Evolutionary conservation across 2,329 filamentous ascomycete species (phyloP).

Genomic region (Alternaria novae-zelandiae): DNA sequence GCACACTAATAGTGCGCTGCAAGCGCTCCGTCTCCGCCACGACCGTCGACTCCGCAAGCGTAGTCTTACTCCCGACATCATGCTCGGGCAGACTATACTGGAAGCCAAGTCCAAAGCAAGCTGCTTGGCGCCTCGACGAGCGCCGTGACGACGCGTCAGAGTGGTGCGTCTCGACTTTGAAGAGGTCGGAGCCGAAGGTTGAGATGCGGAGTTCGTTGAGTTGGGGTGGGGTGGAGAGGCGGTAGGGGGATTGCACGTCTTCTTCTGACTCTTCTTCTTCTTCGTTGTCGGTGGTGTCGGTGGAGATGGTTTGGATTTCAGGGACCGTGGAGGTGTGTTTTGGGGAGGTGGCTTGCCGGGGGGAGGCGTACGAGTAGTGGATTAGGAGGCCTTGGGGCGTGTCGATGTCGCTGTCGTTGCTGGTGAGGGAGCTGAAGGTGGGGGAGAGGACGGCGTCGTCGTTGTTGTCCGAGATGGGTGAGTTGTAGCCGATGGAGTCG

Average conservation of each 20-base stretch:
- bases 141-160: constrained; percentile 20
- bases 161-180: constrained; percentile 28
- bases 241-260: constrained; percentile 7
- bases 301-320: constrained; percentile 9
- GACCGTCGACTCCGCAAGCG: constrained; percentile 27
- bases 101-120: constrained; percentile 43
- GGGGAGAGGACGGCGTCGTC: constrained; percentile 37
- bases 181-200: constrained; percentile 37
- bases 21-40: background rate
- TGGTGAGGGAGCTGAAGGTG: constrained; percentile 42
- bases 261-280: constrained; percentile 16
- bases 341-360: background rate
- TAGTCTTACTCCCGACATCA: constrained; percentile 33
- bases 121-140: constrained; percentile 34
- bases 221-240: constrained; percentile 28
- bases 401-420: constrained; percentile 33
- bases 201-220: constrained; percentile 35
- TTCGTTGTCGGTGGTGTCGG: constrained; percentile 1
- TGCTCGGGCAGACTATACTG: constrained; percentile 44
- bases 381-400: constrained; percentile 30
- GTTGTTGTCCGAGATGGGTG: constrained; percentile 26
- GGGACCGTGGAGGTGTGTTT: constrained; percentile 6
- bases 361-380: constrained; percentile 26
- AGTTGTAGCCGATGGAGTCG: constrained; percentile 33
- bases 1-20: constrained; percentile 14